These are phyloP conservation scores for Moricandia moricandioides DNA, from an alignment of 345 rosid species.

Conservation along the genomic window DNA sequence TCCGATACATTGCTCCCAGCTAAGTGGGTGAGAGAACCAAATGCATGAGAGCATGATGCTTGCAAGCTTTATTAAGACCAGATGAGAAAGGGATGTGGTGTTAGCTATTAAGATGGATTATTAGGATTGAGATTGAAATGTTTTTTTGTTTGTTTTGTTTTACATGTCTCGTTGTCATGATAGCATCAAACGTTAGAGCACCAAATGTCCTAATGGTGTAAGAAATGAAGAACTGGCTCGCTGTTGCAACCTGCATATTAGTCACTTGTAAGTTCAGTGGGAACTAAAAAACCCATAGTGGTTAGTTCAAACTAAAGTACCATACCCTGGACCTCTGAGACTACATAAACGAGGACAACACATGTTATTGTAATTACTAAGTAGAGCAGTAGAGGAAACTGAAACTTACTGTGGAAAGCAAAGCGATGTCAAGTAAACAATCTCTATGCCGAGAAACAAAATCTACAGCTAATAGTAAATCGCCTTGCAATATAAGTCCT, in stretches of 20 bases:
- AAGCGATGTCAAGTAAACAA: constrained; percentile 67
- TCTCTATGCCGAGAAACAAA: constrained; percentile 78
- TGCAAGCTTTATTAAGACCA: constrained; percentile 52
- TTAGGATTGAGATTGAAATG: constrained; percentile 22
- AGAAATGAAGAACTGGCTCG: constrained; percentile 92
- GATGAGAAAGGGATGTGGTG: not conserved
- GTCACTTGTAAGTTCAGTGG: not conserved
- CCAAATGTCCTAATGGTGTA: constrained; percentile 96
- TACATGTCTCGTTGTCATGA: constrained; percentile 99
- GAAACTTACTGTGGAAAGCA: constrained; percentile 78
- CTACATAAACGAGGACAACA: not conserved
- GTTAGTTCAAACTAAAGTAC: not conserved
- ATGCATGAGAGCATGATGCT: constrained; percentile 94
- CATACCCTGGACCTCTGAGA: not conserved
- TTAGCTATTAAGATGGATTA: not conserved
- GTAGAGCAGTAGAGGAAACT: not conserved
- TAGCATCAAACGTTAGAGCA: constrained; percentile 89
- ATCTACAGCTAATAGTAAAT: constrained; percentile 72
- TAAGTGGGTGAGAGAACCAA: constrained; percentile 92
- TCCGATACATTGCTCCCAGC: constrained; percentile 94
- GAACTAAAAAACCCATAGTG: not conserved
- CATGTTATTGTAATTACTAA: constrained; percentile 10
- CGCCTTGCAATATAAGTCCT: constrained; percentile 85
- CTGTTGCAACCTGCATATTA: constrained; percentile 78
- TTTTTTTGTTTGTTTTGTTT: not conserved